Conservation (phyloP, 805 yeast genomes). For the Wickerhamia fluorescens region DNA sequence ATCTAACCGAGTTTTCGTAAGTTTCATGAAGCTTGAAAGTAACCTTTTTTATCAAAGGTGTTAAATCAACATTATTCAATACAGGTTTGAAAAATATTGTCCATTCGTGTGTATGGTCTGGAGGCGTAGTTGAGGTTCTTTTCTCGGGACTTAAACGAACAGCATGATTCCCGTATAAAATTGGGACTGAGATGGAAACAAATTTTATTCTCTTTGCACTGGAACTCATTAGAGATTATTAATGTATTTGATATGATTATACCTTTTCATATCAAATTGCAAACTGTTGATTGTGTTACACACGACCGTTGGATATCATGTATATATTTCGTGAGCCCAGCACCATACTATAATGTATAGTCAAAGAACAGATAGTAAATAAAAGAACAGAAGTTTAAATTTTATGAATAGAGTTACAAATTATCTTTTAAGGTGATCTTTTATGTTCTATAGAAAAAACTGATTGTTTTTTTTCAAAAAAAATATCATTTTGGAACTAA, state of each 20-base stretch:
- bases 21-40: constrained; percentile 95
- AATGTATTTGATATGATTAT: no score
- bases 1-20: constrained; percentile 77
- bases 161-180: constrained; percentile 77
- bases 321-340: no score
- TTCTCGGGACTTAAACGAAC: constrained; percentile 47
- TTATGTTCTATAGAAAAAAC: no score
- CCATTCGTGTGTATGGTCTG: constrained; percentile 94
- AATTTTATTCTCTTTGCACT: constrained; percentile 17
- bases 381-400: neutral
- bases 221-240: constrained; percentile 6
- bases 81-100: constrained; percentile 85
- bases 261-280: no score
- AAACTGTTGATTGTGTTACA: neutral
- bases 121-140: constrained; percentile 54
- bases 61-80: constrained; percentile 60
- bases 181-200: constrained; percentile 64
- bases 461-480: no score
- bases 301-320: constrained; percentile 2
- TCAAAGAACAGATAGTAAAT: neutral
- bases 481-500: constrained; percentile 36
- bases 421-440: no score
- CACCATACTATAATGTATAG: neutral
- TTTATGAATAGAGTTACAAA: neutral
- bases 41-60: constrained; percentile 79